Percentiles rank a stretch among this genome's conserved stretches.
phyloP scores from a whole-genome alignment of 352 stramenopile species.

The Detonula confervacea region DNA sequence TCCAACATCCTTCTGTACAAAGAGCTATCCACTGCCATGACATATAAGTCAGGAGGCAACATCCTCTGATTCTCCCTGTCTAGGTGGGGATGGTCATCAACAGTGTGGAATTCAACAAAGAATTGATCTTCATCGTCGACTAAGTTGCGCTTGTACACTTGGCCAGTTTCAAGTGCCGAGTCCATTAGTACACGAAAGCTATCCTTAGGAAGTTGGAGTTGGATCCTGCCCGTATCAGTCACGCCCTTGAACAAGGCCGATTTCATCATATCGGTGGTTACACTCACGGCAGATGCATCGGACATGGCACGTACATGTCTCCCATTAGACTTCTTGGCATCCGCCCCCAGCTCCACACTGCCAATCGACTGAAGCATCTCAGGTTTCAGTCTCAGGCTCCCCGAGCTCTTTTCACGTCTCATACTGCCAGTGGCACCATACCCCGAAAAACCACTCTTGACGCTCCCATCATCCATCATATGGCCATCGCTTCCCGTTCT shows the following conservation, averaged over 20 bases:
- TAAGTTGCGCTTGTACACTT: constrained; percentile 52
- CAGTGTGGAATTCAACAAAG: constrained; percentile 51
- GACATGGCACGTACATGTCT: constrained; percentile 25
- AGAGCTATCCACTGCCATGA: constrained; percentile 62
- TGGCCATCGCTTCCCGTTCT: constrained; percentile 1
- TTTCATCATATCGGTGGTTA: constrained; percentile 66
- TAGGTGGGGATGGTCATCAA: too few species aligned
- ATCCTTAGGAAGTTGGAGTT: constrained; percentile 73
- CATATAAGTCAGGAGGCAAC: constrained; percentile 46
- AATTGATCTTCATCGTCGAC: constrained; percentile 49
- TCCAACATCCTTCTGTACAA: constrained; percentile 72
- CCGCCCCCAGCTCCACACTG: too few species aligned
- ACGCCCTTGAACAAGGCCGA: constrained; percentile 66
- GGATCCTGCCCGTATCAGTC: constrained; percentile 54
- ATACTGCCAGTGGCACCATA: too few species aligned
- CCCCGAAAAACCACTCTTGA: not conserved
- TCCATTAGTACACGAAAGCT: constrained; percentile 70
- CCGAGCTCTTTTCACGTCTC: too few species aligned
- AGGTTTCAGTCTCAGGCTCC: too few species aligned
- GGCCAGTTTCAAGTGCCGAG: constrained; percentile 40
- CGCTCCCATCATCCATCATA: not conserved
- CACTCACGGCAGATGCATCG: constrained; percentile 28
- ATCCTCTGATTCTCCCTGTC: too few species aligned
- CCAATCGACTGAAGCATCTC: constrained; percentile 9
- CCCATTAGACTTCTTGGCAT: not conserved